Evolutionary conservation across 1,284 basidiomycete genomes (phyloP).

Genomic region (Moesziomyces sp.): DNA sequence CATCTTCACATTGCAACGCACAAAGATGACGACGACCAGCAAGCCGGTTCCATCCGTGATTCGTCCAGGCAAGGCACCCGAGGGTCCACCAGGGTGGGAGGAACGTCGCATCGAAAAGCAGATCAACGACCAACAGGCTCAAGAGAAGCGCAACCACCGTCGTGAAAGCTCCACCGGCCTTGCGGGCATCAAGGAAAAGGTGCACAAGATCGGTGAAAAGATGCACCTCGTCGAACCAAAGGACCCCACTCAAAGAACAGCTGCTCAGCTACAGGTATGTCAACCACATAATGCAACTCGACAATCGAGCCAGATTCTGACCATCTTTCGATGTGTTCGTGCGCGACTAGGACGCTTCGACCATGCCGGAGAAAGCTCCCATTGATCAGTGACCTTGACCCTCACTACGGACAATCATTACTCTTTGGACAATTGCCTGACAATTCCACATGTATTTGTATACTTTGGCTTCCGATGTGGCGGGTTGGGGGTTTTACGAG

Average conservation of each 20-base stretch:
- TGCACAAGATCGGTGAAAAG: slow-evolving; percentile 55
- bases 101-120: slow-evolving; percentile 42
- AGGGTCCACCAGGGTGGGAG: slow-evolving; percentile 57
- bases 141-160: slow-evolving; percentile 36
- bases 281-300: no score
- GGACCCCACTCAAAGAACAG: slow-evolving; percentile 35
- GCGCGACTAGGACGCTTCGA: slow-evolving; percentile 41
- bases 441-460: neutral
- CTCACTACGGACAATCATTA: slow-evolving; percentile 9
- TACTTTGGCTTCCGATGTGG: neutral
- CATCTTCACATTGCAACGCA: neutral
- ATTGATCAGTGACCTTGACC: slow-evolving; percentile 8
- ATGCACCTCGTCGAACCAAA: slow-evolving; percentile 55
- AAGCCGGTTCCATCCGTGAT: slow-evolving; percentile 45
- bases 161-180: slow-evolving; percentile 33
- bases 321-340: neutral
- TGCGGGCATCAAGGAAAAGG: slow-evolving; percentile 49
- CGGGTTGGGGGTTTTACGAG: neutral
- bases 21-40: slow-evolving; percentile 10
- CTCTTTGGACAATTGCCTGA: neutral
- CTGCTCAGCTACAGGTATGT: slow-evolving; percentile 52
- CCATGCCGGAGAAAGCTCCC: slow-evolving; percentile 47
- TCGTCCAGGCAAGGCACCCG: slow-evolving; percentile 47
- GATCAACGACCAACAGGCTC: slow-evolving; percentile 19
- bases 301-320: neutral